Base-by-base conservation (phyloP, 2,329 filamentous ascomycete species). In the Ophiobolus disseminans region DNA sequence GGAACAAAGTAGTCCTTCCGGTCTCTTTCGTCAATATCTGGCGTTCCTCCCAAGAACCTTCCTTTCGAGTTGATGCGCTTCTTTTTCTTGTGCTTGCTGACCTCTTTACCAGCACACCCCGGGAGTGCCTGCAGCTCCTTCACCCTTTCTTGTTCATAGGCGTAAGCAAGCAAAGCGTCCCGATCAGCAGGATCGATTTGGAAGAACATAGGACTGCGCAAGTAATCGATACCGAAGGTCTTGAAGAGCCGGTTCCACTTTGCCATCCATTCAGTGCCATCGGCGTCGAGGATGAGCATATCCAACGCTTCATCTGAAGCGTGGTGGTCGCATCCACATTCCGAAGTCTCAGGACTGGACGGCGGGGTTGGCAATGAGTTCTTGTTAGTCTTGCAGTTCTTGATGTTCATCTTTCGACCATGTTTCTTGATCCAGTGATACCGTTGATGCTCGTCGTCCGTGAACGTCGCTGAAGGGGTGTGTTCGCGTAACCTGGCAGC, bases 191-290 rank as follows among this genome's bases (percentile, higher is more conserved):
- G 89, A 63, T 93, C 89, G 11, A 90, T 79, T 64, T 94, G 89
- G 75, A 91, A 93, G 63, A 92, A 88, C 86, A 93, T 89, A 0
- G 88, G 89, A 57, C 88, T 91, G 13, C 89, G 80, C 30, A 94
- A 75, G 60, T 91, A 84, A 1, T 81, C 78, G 37, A 93, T 93
- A 39, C 86, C 81, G 35, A 90, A 83, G 2, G 81, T 82, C 23
- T 79, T 76, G 72, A 93, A 93, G 3, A 88, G 79, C 11, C 78
- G 75, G 35, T 88, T 83, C 89, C 89, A 93, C 31, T 84, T 79
- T 8, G 80, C 73, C 78, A 93, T 84, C 88, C 88, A 93, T 35
- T 75, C 63, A 38, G 80, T 73, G 0, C 81, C 82, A 1, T 82
- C 82, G 1, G 82, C 82, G 61, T 93, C 89, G 0, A 94, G 75